phyloP scores from a whole-genome alignment of 2,329 filamentous ascomycete genomes.

The Graphiopsis chlorocephala region DNA sequence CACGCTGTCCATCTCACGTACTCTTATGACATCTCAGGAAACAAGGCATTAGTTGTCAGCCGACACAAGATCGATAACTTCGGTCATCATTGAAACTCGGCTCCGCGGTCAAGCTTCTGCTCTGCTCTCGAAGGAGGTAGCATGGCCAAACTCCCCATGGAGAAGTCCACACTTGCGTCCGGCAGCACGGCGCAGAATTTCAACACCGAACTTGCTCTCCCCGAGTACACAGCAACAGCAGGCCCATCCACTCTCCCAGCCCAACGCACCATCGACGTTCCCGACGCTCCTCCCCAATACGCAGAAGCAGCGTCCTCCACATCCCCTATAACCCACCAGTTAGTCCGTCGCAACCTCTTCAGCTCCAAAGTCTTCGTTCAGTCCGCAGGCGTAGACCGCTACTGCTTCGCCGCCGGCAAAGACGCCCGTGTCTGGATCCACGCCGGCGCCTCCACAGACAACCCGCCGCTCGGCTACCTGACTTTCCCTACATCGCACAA shows the following conservation, averaged over 20 bases:
- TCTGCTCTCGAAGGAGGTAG: neutral
- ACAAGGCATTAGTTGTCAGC: neutral
- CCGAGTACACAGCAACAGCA: neutral
- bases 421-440: slow-evolving; percentile 7
- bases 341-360: neutral
- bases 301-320: neutral
- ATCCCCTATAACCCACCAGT: neutral
- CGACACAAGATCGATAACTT: neutral
- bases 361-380: slow-evolving; percentile 9
- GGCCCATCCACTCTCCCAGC: neutral
- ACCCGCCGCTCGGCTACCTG: slow-evolving; percentile 7
- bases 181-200: neutral
- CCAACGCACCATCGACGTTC: neutral
- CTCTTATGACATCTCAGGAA: neutral
- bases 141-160: neutral
- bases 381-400: slow-evolving; percentile 9
- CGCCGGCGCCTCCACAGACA: slow-evolving; percentile 2
- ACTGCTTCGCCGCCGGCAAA: slow-evolving; percentile 10
- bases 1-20: neutral
- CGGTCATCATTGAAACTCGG: too few species aligned
- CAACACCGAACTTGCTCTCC: neutral
- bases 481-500: slow-evolving; percentile 8
- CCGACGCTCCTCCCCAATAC: neutral
- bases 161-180: neutral
- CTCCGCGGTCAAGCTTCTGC: too few species aligned